These are phyloP conservation scores for Geosmithia morbida DNA, from an alignment of 2,329 filamentous ascomycete genomes.

Conservation along the genomic window DNA sequence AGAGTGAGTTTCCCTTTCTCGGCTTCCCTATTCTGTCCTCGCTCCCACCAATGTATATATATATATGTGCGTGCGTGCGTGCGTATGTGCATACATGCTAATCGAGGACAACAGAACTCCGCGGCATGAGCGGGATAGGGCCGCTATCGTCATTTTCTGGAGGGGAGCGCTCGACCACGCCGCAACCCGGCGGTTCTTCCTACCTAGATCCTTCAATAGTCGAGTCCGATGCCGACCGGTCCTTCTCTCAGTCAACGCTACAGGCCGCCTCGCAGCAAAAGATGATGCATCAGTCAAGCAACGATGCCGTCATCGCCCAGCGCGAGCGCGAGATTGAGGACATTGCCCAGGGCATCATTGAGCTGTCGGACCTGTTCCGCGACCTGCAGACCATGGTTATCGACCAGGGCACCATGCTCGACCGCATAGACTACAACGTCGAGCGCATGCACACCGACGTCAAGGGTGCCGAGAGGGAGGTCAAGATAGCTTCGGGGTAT, in stretches of 20 bases:
- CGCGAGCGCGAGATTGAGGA: conserved; percentile 95
- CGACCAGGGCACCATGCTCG: conserved; percentile 79
- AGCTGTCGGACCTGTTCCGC: conserved; percentile 90
- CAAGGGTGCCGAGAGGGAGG: conserved; percentile 82
- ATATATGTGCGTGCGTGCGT: too few relatives aligned
- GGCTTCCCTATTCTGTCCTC: not conserved
- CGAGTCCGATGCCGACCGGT: conserved; percentile 88
- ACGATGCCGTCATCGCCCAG: conserved; percentile 76
- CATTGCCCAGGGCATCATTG: conserved; percentile 95
- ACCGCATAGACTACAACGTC: conserved; percentile 96
- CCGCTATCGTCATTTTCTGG: conserved; percentile 23
- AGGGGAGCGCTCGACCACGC: conserved; percentile 36
- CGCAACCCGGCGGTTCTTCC: conserved; percentile 20
- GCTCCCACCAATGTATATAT: too few relatives aligned
- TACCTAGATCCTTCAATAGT: conserved; percentile 79
- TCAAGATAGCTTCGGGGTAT: conserved; percentile 77
- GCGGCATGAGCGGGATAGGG: conserved; percentile 45
- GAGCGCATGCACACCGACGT: conserved; percentile 91
- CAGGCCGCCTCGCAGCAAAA: conserved; percentile 61
- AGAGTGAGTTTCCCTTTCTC: conserved; percentile 43
- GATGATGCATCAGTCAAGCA: conserved; percentile 43
- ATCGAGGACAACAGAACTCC: conserved; percentile 41
- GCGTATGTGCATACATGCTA: too few relatives aligned
- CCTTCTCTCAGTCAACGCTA: conserved; percentile 78
- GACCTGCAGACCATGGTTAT: conserved; percentile 94